Conservation (phyloP, 768 basidiomycete genomes). For the Hemileccinum rubropunctum region DNA sequence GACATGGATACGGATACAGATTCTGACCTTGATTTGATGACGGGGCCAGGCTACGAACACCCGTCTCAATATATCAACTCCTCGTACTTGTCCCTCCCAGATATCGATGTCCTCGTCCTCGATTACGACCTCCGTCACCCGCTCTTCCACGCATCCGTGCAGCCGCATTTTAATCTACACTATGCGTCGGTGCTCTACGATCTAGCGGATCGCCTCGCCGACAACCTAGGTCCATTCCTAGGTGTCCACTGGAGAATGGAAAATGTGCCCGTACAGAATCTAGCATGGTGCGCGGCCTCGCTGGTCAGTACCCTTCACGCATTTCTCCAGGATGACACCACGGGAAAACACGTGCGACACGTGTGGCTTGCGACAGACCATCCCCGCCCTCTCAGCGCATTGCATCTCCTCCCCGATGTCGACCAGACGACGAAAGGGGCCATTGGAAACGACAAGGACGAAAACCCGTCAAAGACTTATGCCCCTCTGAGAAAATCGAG, state of each 20-base stretch:
- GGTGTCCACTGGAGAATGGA: constrained; percentile 62
- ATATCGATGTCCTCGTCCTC: constrained; percentile 46
- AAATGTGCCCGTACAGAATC: constrained; percentile 38
- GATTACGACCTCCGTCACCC: constrained; percentile 52
- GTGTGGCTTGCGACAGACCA: constrained; percentile 62
- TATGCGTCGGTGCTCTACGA: constrained; percentile 44
- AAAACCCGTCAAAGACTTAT: not conserved
- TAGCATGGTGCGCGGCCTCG: constrained; percentile 48
- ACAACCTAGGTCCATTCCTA: constrained; percentile 39
- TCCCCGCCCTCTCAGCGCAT: constrained; percentile 25
- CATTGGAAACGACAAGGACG: not conserved
- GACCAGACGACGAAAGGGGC: not conserved
- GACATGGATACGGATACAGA: not conserved
- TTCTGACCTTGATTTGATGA: constrained; percentile 8
- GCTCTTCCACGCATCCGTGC: constrained; percentile 31
- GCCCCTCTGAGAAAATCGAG: constrained; percentile 35
- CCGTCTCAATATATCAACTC: constrained; percentile 11
- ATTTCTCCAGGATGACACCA: constrained; percentile 31
- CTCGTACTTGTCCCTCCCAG: constrained; percentile 19
- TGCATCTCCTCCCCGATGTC: constrained; percentile 17
- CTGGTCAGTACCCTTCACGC: constrained; percentile 43
- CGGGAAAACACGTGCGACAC: constrained; percentile 32
- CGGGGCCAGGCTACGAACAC: constrained; percentile 12
- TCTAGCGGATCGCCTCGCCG: constrained; percentile 38
- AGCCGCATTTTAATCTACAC: constrained; percentile 25